Percentiles rank a stretch among this genome's conserved stretches.
These are phyloP conservation scores for Pelargonium citronellum DNA, from an alignment of 441 rosid species.

Conservation along the genomic window DNA sequence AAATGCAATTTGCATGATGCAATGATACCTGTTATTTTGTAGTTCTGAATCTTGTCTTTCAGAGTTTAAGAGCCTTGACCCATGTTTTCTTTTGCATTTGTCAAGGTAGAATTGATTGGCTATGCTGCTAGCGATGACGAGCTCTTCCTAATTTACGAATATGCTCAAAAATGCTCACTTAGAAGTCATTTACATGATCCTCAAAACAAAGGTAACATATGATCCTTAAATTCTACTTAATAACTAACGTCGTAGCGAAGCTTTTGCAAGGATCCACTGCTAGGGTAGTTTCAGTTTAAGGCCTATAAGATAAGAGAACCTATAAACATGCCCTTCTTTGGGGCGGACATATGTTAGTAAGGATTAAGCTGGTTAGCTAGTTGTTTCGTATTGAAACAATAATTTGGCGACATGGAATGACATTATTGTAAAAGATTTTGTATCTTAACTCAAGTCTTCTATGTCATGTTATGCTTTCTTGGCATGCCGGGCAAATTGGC, in stretches of 20 bases:
- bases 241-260: too few relatives aligned
- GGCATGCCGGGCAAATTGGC: neutral
- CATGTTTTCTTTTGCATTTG: slow-evolving; percentile 32
- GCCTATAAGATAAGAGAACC: too few relatives aligned
- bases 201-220: slow-evolving; percentile 66
- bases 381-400: too few relatives aligned
- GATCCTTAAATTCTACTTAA: neutral
- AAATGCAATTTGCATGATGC: slow-evolving; percentile 21
- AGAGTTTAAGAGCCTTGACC: slow-evolving; percentile 24
- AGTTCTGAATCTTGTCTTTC: slow-evolving; percentile 11
- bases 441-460: neutral
- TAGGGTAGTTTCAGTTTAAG: neutral
- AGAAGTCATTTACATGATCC: slow-evolving; percentile 83
- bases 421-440: too few relatives aligned
- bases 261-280: neutral
- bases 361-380: too few relatives aligned
- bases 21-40: neutral
- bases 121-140: slow-evolving; percentile 72
- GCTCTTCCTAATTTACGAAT: slow-evolving; percentile 85
- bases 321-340: too few relatives aligned
- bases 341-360: too few relatives aligned
- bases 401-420: too few relatives aligned
- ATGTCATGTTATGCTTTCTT: neutral
- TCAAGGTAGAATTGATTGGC: slow-evolving; percentile 94
- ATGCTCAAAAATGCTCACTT: slow-evolving; percentile 86